Percentiles rank a stretch among this genome's conserved stretches.
These are phyloP conservation scores for Trypanosoma cruzi DNA, from an alignment of 208 protist species.

Conservation along the genomic window DNA sequence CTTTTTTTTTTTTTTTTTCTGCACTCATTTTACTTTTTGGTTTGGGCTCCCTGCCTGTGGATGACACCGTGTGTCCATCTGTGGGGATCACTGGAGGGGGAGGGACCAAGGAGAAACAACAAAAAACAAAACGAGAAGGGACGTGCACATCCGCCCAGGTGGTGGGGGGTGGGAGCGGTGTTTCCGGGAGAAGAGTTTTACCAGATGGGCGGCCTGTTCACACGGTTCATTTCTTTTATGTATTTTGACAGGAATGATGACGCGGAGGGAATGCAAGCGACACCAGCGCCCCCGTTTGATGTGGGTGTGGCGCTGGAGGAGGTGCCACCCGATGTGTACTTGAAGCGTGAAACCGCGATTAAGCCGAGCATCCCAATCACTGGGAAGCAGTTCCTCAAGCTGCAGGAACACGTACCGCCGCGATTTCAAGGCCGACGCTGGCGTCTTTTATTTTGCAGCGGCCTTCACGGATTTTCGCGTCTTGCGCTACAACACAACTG, in stretches of 20 bases:
- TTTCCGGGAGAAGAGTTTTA: background rate
- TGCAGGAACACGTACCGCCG: constrained; percentile 9
- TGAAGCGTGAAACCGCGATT: background rate
- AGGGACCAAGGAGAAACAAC: background rate
- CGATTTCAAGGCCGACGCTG: constrained; percentile 19
- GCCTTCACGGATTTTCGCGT: constrained; percentile 21
- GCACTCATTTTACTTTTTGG: too few species aligned
- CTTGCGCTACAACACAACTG: constrained; percentile 15
- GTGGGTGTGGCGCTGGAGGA: constrained; percentile 11
- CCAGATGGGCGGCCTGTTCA: background rate
- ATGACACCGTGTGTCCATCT: background rate
- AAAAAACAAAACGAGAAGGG: background rate
- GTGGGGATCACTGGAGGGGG: too few species aligned
- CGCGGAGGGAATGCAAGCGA: background rate
- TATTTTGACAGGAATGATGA: background rate
- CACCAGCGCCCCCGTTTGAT: constrained; percentile 7
- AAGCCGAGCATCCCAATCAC: constrained; percentile 1
- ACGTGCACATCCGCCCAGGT: background rate
- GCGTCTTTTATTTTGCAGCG: constrained; percentile 17
- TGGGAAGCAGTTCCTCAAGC: constrained; percentile 10
- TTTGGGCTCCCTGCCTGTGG: background rate
- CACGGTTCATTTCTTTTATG: constrained; percentile 11
- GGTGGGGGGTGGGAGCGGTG: background rate
- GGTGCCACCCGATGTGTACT: constrained; percentile 4
- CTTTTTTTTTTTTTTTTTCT: constrained; percentile 17